phyloP scores from a whole-genome alignment of 352 stramenopile species.

The Pythium brassicae region DNA sequence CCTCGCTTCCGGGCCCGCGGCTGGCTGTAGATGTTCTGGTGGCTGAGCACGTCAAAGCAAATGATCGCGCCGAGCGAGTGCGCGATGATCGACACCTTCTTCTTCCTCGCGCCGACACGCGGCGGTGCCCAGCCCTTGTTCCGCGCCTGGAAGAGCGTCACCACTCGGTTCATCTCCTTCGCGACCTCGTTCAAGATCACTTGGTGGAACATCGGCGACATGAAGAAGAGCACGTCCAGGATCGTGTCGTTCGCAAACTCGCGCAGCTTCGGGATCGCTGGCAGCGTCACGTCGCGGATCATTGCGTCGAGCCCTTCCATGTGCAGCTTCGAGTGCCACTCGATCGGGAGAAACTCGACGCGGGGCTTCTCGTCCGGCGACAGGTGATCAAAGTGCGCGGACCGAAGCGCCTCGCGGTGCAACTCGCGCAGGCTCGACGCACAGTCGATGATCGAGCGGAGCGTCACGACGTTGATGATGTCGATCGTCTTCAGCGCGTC shows the following conservation, averaged over 20 bases:
- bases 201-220: constrained; percentile 90
- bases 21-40: constrained; percentile 50
- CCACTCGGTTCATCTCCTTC: constrained; percentile 90
- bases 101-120: no score
- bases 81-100: constrained; percentile 85
- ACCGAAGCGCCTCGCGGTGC: constrained; percentile 60
- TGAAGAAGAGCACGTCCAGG: constrained; percentile 91
- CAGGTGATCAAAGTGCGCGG: constrained; percentile 63
- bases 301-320: constrained; percentile 64
- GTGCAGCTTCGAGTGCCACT: constrained; percentile 86
- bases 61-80: constrained; percentile 91
- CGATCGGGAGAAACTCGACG: constrained; percentile 80
- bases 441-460: constrained; percentile 82
- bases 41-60: constrained; percentile 88
- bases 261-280: constrained; percentile 88
- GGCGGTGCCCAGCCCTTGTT: constrained; percentile 45
- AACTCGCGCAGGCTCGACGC: constrained; percentile 58
- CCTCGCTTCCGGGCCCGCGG: constrained; percentile 17
- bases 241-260: constrained; percentile 93
- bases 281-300: constrained; percentile 72
- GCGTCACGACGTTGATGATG: constrained; percentile 77
- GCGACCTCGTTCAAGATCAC: constrained; percentile 90
- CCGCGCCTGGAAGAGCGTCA: constrained; percentile 63
- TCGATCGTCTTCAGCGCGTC: constrained; percentile 85
- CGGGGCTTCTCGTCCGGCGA: constrained; percentile 26